Evolutionary conservation across 2,329 filamentous ascomycete species (phyloP), one percentile per base, ranked within the genome.

Genomic region (Xylariomycetidae sp.): DNA sequence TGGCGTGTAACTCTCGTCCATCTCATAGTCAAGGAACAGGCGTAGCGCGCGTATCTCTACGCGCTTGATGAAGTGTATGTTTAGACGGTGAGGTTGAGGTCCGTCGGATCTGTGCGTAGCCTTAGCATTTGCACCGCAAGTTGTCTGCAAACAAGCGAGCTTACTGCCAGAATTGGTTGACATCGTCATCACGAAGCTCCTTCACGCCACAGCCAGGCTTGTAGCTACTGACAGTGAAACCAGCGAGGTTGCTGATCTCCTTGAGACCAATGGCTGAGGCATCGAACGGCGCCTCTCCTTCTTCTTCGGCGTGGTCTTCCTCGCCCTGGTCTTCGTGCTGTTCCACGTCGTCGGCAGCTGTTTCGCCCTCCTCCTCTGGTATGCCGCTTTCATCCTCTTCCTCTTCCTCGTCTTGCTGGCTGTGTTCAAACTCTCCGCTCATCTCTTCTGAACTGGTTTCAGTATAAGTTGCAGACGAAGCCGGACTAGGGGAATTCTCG

Each of bases 1-100:
- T 0, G 92, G 92, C 3, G 92, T 98, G 59, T 98, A 98, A 26
- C 85, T 92, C 62, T 98, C 92, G 59, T 98, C 92, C 34, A 86
- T 77, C 42, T 82, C 80, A 59, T 94, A 95, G 63, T 98, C 89
- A 27, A 98, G 79, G 47, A 83, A 89, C 49, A 92, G 77, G n/a
- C 85, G 74, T 32, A 92, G 79, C 18, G 79, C 77, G 5, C 81
- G 78, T 41, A 92, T 87, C 38, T 79, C 80, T 26, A 89, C 85
- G 6, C 85, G 74, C 49, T 88, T 87, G 60, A 87, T 79, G 59
- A 92, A 92, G 60, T 92, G 86, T 25, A 92, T 83, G 39, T 85
- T 90, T 29, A 92, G 70, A 42, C 80, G 75, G 52, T 92, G 85
- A 4, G 85, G 85, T 54, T 92, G 85, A 1, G 85, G 85, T 2